Evolutionary conservation across 768 basidiomycete species (phyloP), one percentile per base, ranked within the genome.

Genomic region (Hygrocybe coccinea): DNA sequence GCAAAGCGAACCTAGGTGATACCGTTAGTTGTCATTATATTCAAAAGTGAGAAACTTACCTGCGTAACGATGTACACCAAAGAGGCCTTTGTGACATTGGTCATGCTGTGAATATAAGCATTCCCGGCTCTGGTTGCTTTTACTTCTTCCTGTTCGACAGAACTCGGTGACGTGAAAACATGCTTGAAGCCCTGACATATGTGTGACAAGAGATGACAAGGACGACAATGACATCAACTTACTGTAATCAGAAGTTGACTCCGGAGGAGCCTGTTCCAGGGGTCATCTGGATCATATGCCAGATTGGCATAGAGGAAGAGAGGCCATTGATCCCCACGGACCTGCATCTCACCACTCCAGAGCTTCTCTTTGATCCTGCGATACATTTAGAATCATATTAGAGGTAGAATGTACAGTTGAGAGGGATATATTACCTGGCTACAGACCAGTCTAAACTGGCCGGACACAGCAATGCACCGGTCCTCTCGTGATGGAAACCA

Each of bases 401-500:
- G 15, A 15, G 15, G 19, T 5, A 17, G 34, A 46, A 45, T 12
- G 46, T 33, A 25, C 24, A 47, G 24, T n/a, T 15, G 11, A n/a
- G 33, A 14, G 33, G 11, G 33, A 21, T 37, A 15, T 22, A 60
- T 22, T 58, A 67, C 66, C 60, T 48, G 1, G 36, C 12, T 38
- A 64, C 47, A 7, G 22, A 25, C 66, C 65, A 65, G 24, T 65
- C 58, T 1, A 67, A 24, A 3, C 55, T 59, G n/a, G 55, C 59
- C 15, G 65, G 65, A 43, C 60, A 65, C 14, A 67, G 57, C 1
- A 67, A 45, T 19, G 56, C 17, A 6, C 66, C 62, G 64, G 24
- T 41, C 15, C 29, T 19, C n/a, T 62, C 47, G 36, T 65, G 60
- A 17, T 64, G 43, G 52, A 59, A 64, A 12, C 62, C 60, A 1